Evolutionary conservation across 2,329 filamentous ascomycete genomes (phyloP), one percentile per base, ranked within the genome.

Genomic region (Exophiala sp.): DNA sequence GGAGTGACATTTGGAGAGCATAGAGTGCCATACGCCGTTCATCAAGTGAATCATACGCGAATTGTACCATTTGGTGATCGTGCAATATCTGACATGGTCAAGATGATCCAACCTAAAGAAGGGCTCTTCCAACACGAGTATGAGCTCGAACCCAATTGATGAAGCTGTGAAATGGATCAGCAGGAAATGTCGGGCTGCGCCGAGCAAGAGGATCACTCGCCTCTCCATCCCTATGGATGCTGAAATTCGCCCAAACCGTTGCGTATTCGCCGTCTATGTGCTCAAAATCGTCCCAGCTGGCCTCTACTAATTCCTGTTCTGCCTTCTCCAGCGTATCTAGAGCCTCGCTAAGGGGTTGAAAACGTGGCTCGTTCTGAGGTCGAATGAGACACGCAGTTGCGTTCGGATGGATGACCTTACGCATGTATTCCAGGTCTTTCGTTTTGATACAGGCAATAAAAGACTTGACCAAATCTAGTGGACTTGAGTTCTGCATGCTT

Each of bases 361-460:
- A 49, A 33, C 47, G 47, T 49, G 47, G 47, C 47, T 49, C 47
- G 47, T 49, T 41, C 16, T 41, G n/a, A n/a, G n/a, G 3, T 42
- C 48, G 48, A 39, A 51, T 51, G 29, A 51, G 48, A 18, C 38
- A 44, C 20, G 48, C 48, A 12, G 48, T 51, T 32, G 48, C 48
- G 5, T 51, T n/a, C 24, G 38, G 48, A 51, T 51, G 38, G 48
- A 33, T 51, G 20, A 43, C 16, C 14, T 44, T 34, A 4, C 48
- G 38, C 38, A 43, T 51, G 38, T 42, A 43, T 34, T 21, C 39
- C 48, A 41, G 24, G 48, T 51, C 48, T 44, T 51, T 51, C 24
- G 48, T 51, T 33, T 20, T 44, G 36, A 51, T 29, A 41, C 48
- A 51, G 38, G 38, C n/a, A 41, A 51, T 21, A 32, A 51, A 51